phyloP scores from a whole-genome alignment of 306 rosid genomes.

The Trifolium repens region DNA sequence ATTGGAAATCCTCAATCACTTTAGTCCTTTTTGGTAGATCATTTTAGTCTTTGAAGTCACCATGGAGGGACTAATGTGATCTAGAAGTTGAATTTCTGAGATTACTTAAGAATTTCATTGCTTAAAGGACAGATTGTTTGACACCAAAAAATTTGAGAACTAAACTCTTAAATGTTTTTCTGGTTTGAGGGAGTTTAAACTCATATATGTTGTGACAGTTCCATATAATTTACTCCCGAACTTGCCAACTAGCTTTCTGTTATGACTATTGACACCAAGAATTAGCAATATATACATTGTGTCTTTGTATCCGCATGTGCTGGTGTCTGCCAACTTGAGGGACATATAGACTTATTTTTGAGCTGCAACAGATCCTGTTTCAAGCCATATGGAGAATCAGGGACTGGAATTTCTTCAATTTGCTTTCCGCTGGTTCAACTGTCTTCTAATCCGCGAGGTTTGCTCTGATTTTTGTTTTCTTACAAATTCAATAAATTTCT shows the following conservation, averaged over 20 bases:
- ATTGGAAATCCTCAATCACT: neutral
- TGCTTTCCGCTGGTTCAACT: conserved; percentile 99
- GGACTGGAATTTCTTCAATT: conserved; percentile 97
- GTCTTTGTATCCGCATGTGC: neutral
- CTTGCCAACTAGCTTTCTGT: neutral
- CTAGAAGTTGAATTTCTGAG: neutral
- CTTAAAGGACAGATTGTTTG: neutral
- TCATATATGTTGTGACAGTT: too few species aligned
- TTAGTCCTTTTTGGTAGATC: neutral
- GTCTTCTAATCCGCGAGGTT: conserved; percentile 98
- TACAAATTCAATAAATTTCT: conserved; percentile 22
- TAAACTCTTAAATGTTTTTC: neutral
- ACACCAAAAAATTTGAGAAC: neutral
- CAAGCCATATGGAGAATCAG: conserved; percentile 92
- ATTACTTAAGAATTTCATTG: neutral
- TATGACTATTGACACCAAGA: neutral
- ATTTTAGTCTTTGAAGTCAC: neutral
- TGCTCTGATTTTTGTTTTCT: conserved; percentile 31
- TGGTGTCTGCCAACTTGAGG: neutral
- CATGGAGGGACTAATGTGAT: neutral
- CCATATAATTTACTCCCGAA: too few species aligned
- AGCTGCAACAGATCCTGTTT: conserved; percentile 74
- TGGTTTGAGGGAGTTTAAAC: neutral
- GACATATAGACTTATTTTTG: conserved; percentile 19
- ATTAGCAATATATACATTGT: neutral